Evolutionary conservation across 768 basidiomycete species (phyloP), one percentile per base, ranked within the genome.

Genomic region (Lentinula boryana): DNA sequence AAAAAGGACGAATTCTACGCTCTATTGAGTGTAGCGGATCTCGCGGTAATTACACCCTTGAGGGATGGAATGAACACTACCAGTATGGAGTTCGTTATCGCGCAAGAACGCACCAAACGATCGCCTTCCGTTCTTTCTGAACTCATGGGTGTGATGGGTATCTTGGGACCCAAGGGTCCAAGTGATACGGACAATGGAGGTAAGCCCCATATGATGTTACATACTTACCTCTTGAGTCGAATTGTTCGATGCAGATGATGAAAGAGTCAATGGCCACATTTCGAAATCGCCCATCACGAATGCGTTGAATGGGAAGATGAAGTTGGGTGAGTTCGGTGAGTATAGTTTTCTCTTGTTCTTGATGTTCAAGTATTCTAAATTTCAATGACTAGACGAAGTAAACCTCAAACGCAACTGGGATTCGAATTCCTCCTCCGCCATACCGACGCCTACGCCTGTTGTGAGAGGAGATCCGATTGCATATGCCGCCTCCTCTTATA

Each of bases 51-150:
- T 72, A 98, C 96, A 0, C 93, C 95, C 0, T 80, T 98, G 6
- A 85, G 96, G 36, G 96, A 99, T 69, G 97, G 96, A 5, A 98
- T 98, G 97, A 99, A 99, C 80, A 98, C 96, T 13, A 97, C 95
- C 0, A 89, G 88, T 56, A 96, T 97, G 94, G 96, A 98, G 74
- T 98, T 95, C 72, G 90, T 96, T 32, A 90, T 98, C 63, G 94
- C 95, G 36, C 96, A 99, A 74, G 84, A 90, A 66, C 80, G 79
- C 67, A 89, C 92, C 56, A 88, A 89, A 69, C 86, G 85, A 74
- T 87, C 85, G 38, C 95, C 96, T 0, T 84, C 95, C 56, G 89
- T 98, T 62, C 77, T 99, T 58, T 94, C 91, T 68, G 96, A 99
- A 75, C 98, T 98, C 69, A 97, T 97, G 91, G 96, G 96, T 9